Evolutionary conservation across 2,329 filamentous ascomycete species (phyloP), one percentile per base, ranked within the genome.

Genomic region (Penicillium thymicola): DNA sequence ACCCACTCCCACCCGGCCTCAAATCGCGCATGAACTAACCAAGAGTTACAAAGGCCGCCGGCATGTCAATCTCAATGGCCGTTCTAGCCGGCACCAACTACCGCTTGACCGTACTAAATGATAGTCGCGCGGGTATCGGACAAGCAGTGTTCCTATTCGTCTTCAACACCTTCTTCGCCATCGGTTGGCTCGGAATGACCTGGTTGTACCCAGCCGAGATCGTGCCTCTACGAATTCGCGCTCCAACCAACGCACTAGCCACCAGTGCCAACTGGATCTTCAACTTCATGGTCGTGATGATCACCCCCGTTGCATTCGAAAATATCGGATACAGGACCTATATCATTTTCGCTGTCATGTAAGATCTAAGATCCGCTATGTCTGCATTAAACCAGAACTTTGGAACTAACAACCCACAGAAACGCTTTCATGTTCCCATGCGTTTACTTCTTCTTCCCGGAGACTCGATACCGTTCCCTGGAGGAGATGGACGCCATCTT

Each of bases 401-500:
- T 11, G 11, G 18, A 43, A 43, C 59, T 64, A 30, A 65, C 27
- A 11, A 27, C 50, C 2, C 4, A 48, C 60, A 76, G 73, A 60
- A 82, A 82, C 64, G 78, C 78, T 10, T 74, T 76, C 63, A 82
- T 82, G 62, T 73, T 82, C 37, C 81, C 81, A 0, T 75, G 76
- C 14, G 79, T 82, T 30, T 85, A 83, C 71, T 81, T 83, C 69
- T 82, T 84, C 75, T 84, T 82, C 67, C 82, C 82, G 0, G 82
- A 85, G 61, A 85, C 82, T 1, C 80, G 80, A 6, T 80, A 79
- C 59, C 79, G 81, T 11, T 82, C 78, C n/a, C 76, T 88, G 18
- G 85, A 89, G 69, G 86, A 89, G 69, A 84, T 89, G 69, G 86
- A 89, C 62, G 78, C 82, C 56, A 85, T 89, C 60, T 86, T 87